Conservation (phyloP, 768 basidiomycete genomes). For the Pisolithus orientalis region DNA sequence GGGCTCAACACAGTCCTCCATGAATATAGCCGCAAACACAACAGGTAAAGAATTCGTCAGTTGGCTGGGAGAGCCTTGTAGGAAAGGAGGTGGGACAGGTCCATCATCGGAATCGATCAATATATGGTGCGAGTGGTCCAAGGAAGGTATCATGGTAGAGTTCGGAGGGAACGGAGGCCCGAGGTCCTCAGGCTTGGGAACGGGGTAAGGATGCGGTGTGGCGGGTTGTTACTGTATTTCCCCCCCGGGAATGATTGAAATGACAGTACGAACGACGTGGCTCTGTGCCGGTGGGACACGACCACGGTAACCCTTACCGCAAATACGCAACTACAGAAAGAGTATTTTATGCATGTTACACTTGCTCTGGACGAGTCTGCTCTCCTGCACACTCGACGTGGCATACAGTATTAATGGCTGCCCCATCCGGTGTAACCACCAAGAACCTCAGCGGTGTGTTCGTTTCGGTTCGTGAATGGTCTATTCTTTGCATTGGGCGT, state of each 20-base stretch:
- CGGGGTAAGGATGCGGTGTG: slow-evolving; percentile 75
- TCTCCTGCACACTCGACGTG: background rate
- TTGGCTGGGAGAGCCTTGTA: slow-evolving; percentile 74
- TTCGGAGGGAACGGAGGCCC: slow-evolving; percentile 74
- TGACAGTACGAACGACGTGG: background rate
- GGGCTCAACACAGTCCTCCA: slow-evolving; percentile 29
- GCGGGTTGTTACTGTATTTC: slow-evolving; percentile 67
- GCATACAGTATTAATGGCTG: slow-evolving; percentile 45
- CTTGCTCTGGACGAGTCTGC: too few relatives aligned
- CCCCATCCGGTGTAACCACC: slow-evolving; percentile 52
- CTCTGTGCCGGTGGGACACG: background rate
- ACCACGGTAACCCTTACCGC: too few relatives aligned
- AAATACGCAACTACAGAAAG: too few relatives aligned
- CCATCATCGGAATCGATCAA: slow-evolving; percentile 80
- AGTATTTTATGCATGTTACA: too few relatives aligned
- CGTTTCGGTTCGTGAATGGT: slow-evolving; percentile 45
- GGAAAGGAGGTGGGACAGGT: slow-evolving; percentile 87
- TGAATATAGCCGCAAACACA: slow-evolving; percentile 43
- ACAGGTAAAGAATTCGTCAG: slow-evolving; percentile 76
- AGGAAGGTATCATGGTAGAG: slow-evolving; percentile 78
- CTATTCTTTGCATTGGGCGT: background rate
- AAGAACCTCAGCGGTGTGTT: slow-evolving; percentile 59
- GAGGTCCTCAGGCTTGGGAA: slow-evolving; percentile 84
- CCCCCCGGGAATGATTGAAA: slow-evolving; percentile 4
- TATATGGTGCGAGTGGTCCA: slow-evolving; percentile 92